Evolutionary conservation across 345 rosid species (phyloP).

Genomic region (Populus pruinosa): DNA sequence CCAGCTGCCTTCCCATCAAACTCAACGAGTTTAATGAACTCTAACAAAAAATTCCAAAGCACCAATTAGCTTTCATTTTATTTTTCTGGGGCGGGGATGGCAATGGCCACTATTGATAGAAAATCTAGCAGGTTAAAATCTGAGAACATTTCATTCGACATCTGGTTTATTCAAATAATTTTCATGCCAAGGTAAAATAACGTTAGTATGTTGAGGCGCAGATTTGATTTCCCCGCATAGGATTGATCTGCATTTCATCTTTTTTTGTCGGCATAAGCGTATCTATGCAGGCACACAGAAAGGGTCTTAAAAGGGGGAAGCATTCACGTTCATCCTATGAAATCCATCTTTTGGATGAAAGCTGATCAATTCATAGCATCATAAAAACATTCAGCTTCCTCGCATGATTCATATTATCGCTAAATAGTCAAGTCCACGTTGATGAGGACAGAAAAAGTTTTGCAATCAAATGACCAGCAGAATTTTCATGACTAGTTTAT

Average conservation of each 20-base stretch:
- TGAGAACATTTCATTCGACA: neutral
- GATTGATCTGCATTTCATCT: neutral
- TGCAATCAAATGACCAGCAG: no score
- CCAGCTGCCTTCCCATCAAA: neutral
- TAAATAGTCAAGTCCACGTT: neutral
- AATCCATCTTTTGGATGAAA: neutral
- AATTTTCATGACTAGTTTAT: no score
- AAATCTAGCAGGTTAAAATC: no score
- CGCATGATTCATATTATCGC: neutral
- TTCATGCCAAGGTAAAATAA: neutral
- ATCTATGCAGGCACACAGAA: neutral
- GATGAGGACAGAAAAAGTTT: neutral
- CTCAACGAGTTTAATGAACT: neutral
- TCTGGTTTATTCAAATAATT: neutral
- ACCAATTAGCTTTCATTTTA: neutral
- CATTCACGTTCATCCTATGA: neutral
- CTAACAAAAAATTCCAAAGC: neutral
- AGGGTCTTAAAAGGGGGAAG: neutral
- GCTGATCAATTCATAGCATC: neutral
- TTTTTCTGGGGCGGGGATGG: neutral
- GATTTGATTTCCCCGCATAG: neutral
- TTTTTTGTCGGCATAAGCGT: neutral
- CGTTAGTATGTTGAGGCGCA: neutral
- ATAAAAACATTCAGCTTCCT: no score
- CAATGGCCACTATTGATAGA: neutral